phyloP scores from a whole-genome alignment of 176 grass and related monocot genomes.

The Aegilops tauschii region DNA sequence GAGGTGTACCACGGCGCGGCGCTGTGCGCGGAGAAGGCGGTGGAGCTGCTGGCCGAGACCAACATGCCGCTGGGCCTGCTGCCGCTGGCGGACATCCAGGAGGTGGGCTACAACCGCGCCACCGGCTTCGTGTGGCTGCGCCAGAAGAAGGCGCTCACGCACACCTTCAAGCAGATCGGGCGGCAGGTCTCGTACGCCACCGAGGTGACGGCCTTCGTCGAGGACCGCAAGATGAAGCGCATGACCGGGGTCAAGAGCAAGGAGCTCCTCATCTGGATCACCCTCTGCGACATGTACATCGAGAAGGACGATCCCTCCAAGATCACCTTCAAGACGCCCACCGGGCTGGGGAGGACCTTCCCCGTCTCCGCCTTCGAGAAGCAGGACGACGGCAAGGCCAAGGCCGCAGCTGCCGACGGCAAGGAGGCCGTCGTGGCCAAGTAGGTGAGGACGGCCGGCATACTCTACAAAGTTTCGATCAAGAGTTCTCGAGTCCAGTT shows the following conservation, averaged over 20 bases:
- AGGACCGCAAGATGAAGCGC: constrained; percentile 57
- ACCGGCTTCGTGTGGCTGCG: constrained; percentile 73
- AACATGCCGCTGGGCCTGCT: constrained; percentile 58
- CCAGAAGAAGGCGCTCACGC: constrained; percentile 51
- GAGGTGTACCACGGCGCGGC: constrained; percentile 61
- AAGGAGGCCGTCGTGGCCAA: constrained; percentile 13
- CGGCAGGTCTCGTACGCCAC: constrained; percentile 54
- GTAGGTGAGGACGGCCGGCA: neutral
- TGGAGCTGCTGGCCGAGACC: constrained; percentile 42
- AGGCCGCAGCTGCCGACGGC: neutral
- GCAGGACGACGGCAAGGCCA: constrained; percentile 18
- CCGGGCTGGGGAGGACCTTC: constrained; percentile 46
- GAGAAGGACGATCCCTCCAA: constrained; percentile 39
- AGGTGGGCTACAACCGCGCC: constrained; percentile 76
- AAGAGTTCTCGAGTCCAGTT: neutral
- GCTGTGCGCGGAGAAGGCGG: constrained; percentile 62
- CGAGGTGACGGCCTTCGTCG: constrained; percentile 73
- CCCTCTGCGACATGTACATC: constrained; percentile 50
- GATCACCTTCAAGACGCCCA: constrained; percentile 67
- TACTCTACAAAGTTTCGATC: neutral
- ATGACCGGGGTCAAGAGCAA: constrained; percentile 70
- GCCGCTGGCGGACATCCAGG: constrained; percentile 50
- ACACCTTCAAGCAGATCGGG: constrained; percentile 61
- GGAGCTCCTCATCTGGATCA: constrained; percentile 77
- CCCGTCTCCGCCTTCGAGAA: constrained; percentile 55